Conservation (phyloP, 352 stramenopile species). For the Globisporangium acanthophoron region DNA sequence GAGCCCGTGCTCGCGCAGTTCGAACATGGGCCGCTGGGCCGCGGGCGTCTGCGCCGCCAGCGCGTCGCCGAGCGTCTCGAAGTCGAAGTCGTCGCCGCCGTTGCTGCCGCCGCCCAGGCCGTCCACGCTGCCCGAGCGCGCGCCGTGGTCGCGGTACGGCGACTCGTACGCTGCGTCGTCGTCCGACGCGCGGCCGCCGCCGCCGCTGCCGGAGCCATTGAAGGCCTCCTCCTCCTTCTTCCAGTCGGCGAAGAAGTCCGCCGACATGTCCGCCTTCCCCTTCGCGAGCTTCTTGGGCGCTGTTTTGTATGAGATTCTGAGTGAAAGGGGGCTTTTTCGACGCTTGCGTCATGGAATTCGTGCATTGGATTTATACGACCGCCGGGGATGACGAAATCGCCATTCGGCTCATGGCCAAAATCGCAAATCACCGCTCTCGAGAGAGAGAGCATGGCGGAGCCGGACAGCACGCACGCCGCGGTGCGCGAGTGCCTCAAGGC, state of each 20-base stretch:
- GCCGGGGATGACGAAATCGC: too few species aligned
- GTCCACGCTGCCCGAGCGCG: slow-evolving; percentile 9
- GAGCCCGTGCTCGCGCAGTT: slow-evolving; percentile 80
- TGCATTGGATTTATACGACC: too few species aligned
- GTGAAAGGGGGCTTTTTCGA: too few species aligned
- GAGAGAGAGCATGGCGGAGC: slow-evolving; percentile 1
- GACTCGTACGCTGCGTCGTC: slow-evolving; percentile 30
- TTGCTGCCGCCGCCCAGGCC: slow-evolving; percentile 17
- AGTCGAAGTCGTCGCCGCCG: slow-evolving; percentile 74
- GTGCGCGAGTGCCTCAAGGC: slow-evolving; percentile 22
- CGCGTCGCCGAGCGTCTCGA: slow-evolving; percentile 57
- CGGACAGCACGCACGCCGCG: background rate
- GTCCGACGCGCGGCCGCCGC: slow-evolving; percentile 9
- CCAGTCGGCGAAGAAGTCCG: slow-evolving; percentile 87
- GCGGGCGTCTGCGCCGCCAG: slow-evolving; percentile 34
- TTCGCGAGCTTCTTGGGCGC: background rate
- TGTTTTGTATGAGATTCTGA: too few species aligned
- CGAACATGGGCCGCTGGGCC: slow-evolving; percentile 80
- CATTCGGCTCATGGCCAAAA: too few species aligned
- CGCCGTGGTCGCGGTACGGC: slow-evolving; percentile 14
- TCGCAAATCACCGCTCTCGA: too few species aligned
- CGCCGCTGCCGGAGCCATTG: slow-evolving; percentile 13
- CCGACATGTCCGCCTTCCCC: slow-evolving; percentile 47
- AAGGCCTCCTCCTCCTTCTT: slow-evolving; percentile 69
- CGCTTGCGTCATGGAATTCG: too few species aligned